Conservation (phyloP, 192 early-diverging fungal genomes). For the Umbelopsis sp. region DNA sequence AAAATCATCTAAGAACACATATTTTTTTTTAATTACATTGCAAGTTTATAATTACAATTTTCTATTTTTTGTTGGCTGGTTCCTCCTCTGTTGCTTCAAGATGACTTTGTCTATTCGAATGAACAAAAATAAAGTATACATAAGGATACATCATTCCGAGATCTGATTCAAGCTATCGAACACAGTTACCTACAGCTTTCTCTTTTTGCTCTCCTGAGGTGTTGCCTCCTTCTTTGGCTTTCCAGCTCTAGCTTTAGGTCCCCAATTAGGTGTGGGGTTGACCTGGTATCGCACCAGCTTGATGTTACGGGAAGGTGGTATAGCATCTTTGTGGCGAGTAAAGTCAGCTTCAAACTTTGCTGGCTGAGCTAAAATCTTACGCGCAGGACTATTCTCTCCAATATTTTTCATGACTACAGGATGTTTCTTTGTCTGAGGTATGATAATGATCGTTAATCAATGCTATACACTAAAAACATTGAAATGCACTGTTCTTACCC, state of each 20-base stretch:
- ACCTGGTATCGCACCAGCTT: conserved; percentile 92
- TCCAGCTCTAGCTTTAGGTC: conserved; percentile 83
- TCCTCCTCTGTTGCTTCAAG: not conserved
- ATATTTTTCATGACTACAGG: conserved; percentile 70
- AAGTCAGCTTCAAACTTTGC: conserved; percentile 72
- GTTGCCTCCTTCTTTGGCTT: conserved; percentile 40
- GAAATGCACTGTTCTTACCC: conserved; percentile 32
- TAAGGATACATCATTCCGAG: not conserved
- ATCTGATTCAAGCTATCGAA: too few relatives aligned
- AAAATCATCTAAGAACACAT: conserved; percentile 15
- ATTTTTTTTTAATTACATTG: not conserved
- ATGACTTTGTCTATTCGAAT: not conserved
- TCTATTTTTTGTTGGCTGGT: conserved; percentile 8
- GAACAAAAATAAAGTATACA: not conserved
- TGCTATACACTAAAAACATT: too few relatives aligned
- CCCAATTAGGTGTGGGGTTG: conserved; percentile 97
- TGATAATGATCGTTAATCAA: not conserved
- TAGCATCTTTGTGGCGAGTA: conserved; percentile 66
- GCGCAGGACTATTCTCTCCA: conserved; percentile 65
- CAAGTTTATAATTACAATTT: not conserved
- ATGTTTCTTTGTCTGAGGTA: conserved; percentile 58
- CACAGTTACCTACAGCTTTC: conserved; percentile 18
- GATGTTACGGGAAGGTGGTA: conserved; percentile 73
- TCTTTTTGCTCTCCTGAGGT: conserved; percentile 1
- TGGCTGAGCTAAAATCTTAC: conserved; percentile 60